Evolutionary conservation across 441 rosid species (phyloP), one percentile per base, ranked within the genome.

Genomic region (Adansonia grandidieri): DNA sequence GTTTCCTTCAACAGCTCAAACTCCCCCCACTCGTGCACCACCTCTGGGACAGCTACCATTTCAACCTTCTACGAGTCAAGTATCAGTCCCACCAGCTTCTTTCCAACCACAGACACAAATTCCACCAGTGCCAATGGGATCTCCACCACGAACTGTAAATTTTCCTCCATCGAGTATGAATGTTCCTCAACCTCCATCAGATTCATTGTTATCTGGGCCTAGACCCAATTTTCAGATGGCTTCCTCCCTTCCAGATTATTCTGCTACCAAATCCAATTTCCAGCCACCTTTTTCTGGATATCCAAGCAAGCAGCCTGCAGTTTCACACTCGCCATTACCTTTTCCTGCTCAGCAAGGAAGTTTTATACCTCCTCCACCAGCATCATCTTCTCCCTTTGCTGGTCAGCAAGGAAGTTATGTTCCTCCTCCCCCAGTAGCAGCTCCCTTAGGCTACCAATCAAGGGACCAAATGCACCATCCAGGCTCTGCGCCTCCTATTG

Each of bases 271-370:
- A 56, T 80, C 87, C 73, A 77, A 79, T 82, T 78, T 77, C 28
- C 95, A 81, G 70, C 86, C 88, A 61, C 82, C 92, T 75, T 83
- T 88, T 74, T 92, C 93, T 79, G 97, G 94, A 82, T 92, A 90
- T 85, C 84, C 85, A 20, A 80, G 78, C 62, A 82, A 86, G 72
- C 97, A 87, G 77, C 73, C 84, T 79, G 83, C 81, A 45, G 81
- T 73, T 80, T 79, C 89, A 74, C 93, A 84, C 77, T 79, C 84
- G 71, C 88, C 86, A 42, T 81, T 93, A 76, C 88, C 92, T 53
- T 84, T 88, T 82, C 86, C 86, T 69, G 69, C 87, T 82, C 80
- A 85, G 24, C 97, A 82, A 73, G 93, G 93, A 77, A 84, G 91
- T 82, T 88, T 81, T 63, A 73, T 79, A 24, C 80, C 90, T 10